Evolutionary conservation across 192 early-diverging fungal genomes (phyloP).

Genomic region (Coemansia sp.): DNA sequence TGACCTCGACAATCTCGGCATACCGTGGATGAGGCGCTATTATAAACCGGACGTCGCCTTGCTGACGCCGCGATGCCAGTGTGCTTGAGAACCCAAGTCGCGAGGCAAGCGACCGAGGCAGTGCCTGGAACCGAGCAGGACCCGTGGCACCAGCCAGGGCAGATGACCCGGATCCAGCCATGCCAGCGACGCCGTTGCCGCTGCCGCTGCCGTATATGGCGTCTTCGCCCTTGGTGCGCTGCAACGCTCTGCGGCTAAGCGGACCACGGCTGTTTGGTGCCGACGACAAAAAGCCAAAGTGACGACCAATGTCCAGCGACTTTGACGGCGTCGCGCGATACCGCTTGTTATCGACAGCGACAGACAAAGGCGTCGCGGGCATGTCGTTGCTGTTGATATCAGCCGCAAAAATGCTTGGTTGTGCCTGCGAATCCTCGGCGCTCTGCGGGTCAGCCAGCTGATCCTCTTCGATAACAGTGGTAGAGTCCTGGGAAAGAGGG

Average conservation of each 20-base stretch:
- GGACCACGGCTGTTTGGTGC: constrained; percentile 10
- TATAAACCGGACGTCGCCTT: constrained; percentile 41
- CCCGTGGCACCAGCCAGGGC: constrained; percentile 11
- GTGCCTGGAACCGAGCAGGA: constrained; percentile 39
- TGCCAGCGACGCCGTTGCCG: not conserved
- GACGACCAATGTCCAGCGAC: constrained; percentile 33
- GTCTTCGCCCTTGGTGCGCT: constrained; percentile 41
- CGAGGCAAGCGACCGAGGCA: constrained; percentile 40
- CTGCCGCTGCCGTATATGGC: constrained; percentile 21
- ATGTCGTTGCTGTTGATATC: not conserved
- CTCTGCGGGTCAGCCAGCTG: not conserved
- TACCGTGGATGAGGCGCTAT: constrained; percentile 40
- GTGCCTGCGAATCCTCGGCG: not conserved
- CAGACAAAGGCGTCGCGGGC: not conserved
- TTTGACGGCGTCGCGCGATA: constrained; percentile 27
- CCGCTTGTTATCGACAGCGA: not conserved
- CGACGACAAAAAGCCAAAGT: not conserved
- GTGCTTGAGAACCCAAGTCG: constrained; percentile 37
- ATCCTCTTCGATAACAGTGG: not conserved
- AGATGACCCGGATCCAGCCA: not conserved
- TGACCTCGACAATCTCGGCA: constrained; percentile 39
- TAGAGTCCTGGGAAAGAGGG: constrained; percentile 1
- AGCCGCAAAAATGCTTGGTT: not conserved
- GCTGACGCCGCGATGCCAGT: constrained; percentile 37
- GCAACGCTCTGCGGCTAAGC: constrained; percentile 35